Evolutionary conservation across 2,329 filamentous ascomycete genomes (phyloP).

Genomic region (Alternaria viburni): DNA sequence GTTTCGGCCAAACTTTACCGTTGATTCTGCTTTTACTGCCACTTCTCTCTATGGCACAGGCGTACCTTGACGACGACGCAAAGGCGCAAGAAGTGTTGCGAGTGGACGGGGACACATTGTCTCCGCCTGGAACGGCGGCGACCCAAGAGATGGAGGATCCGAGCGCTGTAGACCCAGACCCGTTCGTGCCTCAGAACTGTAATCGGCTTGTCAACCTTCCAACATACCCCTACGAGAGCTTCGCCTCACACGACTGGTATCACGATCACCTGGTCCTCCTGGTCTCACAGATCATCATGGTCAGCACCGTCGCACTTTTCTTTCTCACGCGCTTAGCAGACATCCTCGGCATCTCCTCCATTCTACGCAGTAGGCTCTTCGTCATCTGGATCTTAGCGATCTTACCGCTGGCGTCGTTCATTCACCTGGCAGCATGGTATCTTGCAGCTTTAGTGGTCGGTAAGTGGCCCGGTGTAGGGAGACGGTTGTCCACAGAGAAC

Average conservation of each 20-base stretch:
- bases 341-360: slow-evolving; percentile 24
- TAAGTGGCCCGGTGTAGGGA: neutral
- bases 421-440: slow-evolving; percentile 28
- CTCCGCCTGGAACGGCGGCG: neutral
- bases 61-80: slow-evolving; percentile 33
- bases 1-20: slow-evolving; percentile 35
- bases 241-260: slow-evolving; percentile 24
- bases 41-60: slow-evolving; percentile 28
- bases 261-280: slow-evolving; percentile 23
- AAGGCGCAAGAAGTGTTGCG: neutral
- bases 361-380: slow-evolving; percentile 27
- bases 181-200: accelerated
- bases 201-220: neutral
- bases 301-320: slow-evolving; percentile 21
- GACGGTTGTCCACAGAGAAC: neutral
- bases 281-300: slow-evolving; percentile 21
- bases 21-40: slow-evolving; percentile 32
- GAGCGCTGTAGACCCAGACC: neutral
- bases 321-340: slow-evolving; percentile 17
- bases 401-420: slow-evolving; percentile 21
- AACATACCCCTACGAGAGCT: slow-evolving; percentile 16
- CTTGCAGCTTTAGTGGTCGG: slow-evolving; percentile 10
- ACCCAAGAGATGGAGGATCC: neutral
- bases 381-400: slow-evolving; percentile 25
- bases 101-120: neutral